Base-by-base conservation (phyloP, 1,284 basidiomycete genomes). In the Sporisorium sorghi region DNA sequence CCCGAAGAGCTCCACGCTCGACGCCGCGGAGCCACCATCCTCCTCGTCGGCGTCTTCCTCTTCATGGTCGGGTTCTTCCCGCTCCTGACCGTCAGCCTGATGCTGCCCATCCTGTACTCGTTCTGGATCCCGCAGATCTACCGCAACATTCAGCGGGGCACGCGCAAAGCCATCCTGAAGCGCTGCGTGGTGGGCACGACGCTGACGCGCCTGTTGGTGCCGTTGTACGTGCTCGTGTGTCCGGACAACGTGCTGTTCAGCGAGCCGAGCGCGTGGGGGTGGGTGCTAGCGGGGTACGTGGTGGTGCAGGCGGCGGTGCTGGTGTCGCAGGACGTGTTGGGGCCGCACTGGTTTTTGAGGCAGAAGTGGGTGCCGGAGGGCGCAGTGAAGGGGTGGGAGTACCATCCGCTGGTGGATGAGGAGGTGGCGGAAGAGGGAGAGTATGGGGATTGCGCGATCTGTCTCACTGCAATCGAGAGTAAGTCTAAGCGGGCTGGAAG, bases 41-140 rank as follows among this genome's bases (percentile, higher is more conserved):
- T 66, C 11, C 50, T 30, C 1, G 51, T 61, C 4, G 66, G 44
- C n/a, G 9, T 56, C 1, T 66, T 74, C 56, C 40, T 70, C 8
- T 28, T 74, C 51, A 49, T 66, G 48, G 35, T 58, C 0, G 66
- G 42, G 6, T 70, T 74, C 48, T 74, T 74, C 35, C 66, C 66
- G 4, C 15, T 63, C 15, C 3, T 70, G 17, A 58, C 55, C 8
- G 28, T 58, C 1, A 24, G 39, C 2, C 28, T 92, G 43, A 89
- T 92, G 76, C 87, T 94, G n/a, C 88, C 87, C 15, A 81, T 87
- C 21, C 88, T 92, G 63, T 93, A 94, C 84, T 90, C 90, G 2
- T 88, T 88, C 72, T 96, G 93, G 93, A 75, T 91, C 2, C 91
- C 92, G 6, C 93, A 95, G 85, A 93, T 95, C 55, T 87, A 90